These are phyloP conservation scores for Pythium aphanidermatum DNA, from an alignment of 352 stramenopile species.

Conservation along the genomic window DNA sequence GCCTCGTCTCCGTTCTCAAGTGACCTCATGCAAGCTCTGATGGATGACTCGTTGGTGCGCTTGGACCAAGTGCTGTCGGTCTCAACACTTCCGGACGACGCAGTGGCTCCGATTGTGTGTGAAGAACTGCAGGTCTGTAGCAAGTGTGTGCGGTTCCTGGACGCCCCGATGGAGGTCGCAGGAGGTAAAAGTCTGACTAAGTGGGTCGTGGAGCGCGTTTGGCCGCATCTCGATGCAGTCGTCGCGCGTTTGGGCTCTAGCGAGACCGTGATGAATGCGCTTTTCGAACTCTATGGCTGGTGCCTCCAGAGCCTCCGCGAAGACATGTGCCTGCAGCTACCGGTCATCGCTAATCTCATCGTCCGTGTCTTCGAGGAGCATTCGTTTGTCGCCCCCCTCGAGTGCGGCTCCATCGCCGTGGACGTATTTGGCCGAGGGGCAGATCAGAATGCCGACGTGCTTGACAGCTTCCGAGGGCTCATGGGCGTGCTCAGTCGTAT, in stretches of 20 bases:
- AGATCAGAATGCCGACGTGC: constrained; percentile 25
- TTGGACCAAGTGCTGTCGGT: constrained; percentile 37
- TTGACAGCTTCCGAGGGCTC: constrained; percentile 47
- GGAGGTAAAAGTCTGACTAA: constrained; percentile 40
- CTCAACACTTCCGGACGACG: constrained; percentile 2
- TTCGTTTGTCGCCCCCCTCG: constrained; percentile 51
- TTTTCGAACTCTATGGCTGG: constrained; percentile 69
- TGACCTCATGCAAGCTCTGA: constrained; percentile 39
- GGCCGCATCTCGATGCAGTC: constrained; percentile 50
- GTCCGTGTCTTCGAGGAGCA: constrained; percentile 51
- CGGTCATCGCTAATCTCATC: constrained; percentile 45
- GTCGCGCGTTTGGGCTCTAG: constrained; percentile 28
- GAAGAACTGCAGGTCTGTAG: constrained; percentile 64
- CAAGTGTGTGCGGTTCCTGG: constrained; percentile 61
- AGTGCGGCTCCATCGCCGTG: constrained; percentile 54
- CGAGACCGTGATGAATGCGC: constrained; percentile 42
- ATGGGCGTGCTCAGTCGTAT: constrained; percentile 54
- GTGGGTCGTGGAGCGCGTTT: constrained; percentile 45
- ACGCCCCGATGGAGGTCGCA: constrained; percentile 43
- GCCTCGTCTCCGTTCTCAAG: constrained; percentile 39
- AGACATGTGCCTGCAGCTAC: constrained; percentile 47
- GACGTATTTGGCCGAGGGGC: constrained; percentile 59
- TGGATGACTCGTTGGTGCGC: constrained; percentile 39
- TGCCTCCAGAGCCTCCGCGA: constrained; percentile 59
- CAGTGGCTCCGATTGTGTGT: constrained; percentile 17